A percentile compares a stretch with the other conserved stretches of the same genome.
phyloP scores from a whole-genome alignment of 2,329 filamentous ascomycete genomes.

The Penicillium thymicola region DNA sequence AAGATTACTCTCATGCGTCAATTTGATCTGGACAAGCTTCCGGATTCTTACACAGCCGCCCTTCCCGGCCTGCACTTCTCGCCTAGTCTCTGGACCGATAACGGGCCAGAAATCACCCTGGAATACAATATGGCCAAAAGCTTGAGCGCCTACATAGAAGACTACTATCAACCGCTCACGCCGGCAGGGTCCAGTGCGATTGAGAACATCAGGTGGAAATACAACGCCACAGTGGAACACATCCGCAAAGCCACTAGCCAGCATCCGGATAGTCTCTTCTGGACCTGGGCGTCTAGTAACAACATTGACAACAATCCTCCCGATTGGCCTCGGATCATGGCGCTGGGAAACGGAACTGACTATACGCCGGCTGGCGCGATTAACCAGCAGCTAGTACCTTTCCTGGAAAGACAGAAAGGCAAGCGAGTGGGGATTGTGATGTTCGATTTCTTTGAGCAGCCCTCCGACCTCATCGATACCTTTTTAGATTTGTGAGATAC shows the following conservation, averaged over 20 bases:
- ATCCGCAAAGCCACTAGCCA: conserved; percentile 38
- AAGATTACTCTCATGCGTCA: conserved; percentile 46
- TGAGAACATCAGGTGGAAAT: conserved; percentile 46
- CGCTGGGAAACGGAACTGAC: conserved; percentile 42
- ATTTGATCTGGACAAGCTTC: conserved; percentile 45
- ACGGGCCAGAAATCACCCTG: conserved; percentile 41
- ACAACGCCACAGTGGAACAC: conserved; percentile 43
- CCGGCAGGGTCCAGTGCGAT: conserved; percentile 29
- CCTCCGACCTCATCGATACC: conserved; percentile 40
- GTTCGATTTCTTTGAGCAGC: conserved; percentile 52
- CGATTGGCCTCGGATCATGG: conserved; percentile 47
- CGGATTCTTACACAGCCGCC: conserved; percentile 30
- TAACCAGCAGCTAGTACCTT: conserved; percentile 43
- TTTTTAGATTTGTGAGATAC: conserved; percentile 31
- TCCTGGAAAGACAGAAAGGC: conserved; percentile 39
- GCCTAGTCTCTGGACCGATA: conserved; percentile 45
- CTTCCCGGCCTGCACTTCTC: conserved; percentile 50
- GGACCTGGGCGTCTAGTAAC: conserved; percentile 49
- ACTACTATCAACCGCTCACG: conserved; percentile 46
- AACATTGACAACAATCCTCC: conserved; percentile 40
- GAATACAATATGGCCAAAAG: conserved; percentile 41
- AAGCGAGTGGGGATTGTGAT: conserved; percentile 52
- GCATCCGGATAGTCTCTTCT: conserved; percentile 43
- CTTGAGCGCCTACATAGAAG: conserved; percentile 48
- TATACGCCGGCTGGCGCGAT: conserved; percentile 44